phyloP scores from a whole-genome alignment of 805 yeast genomes.

The Grigorovia transvaalensis region DNA sequence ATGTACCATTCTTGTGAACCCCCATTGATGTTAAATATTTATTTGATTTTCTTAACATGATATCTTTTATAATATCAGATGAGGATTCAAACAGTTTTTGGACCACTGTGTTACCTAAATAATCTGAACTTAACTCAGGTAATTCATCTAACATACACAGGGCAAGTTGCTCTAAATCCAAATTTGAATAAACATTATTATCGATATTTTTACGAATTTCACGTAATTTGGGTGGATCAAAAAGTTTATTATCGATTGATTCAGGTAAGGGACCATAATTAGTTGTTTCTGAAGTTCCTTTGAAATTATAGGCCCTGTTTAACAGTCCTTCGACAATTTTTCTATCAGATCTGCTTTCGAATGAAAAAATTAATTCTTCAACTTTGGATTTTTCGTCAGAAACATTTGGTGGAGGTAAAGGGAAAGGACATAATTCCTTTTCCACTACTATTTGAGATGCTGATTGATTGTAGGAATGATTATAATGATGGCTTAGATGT shows the following conservation, averaged over 20 bases:
- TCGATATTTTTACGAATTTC: conserved; percentile 75
- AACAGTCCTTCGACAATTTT: conserved; percentile 35
- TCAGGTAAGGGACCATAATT: conserved; percentile 72
- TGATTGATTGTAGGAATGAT: conserved; percentile 6
- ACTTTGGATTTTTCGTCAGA: conserved; percentile 10
- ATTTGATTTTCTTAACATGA: conserved; percentile 67
- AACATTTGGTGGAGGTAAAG: conserved; percentile 26
- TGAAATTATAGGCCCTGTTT: conserved; percentile 34
- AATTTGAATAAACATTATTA: conserved; percentile 38
- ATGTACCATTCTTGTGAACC: conserved; percentile 94
- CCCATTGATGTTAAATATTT: conserved; percentile 86
- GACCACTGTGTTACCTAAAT: conserved; percentile 89
- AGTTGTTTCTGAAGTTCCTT: conserved; percentile 35
- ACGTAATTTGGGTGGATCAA: conserved; percentile 80
- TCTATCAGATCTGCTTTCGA: conserved; percentile 17
- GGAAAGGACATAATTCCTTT: conserved; percentile 29
- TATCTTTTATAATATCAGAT: conserved; percentile 59
- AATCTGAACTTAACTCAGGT: conserved; percentile 85
- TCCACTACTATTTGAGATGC: conserved; percentile 13
- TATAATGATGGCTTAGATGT: conserved; percentile 6
- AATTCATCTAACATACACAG: conserved; percentile 78
- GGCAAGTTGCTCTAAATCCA: conserved; percentile 73
- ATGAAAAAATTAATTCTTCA: conserved; percentile 15
- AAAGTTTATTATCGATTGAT: conserved; percentile 52
- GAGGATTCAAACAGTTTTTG: conserved; percentile 77